Evolutionary conservation across 2,329 filamentous ascomycete genomes (phyloP).

Genomic region (Plectosphaerella sp.): DNA sequence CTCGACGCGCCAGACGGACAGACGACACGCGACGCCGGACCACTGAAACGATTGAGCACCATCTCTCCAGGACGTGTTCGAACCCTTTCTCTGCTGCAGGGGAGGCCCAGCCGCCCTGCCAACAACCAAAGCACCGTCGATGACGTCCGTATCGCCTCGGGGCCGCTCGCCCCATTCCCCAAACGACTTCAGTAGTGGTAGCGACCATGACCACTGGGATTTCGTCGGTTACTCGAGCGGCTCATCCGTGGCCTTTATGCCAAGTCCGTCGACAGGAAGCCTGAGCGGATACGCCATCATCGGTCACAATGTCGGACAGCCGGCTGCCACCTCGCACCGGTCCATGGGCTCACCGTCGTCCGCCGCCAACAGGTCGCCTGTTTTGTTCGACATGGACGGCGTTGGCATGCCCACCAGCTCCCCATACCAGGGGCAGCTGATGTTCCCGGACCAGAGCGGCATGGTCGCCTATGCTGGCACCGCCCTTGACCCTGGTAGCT

Average conservation of each 20-base stretch:
- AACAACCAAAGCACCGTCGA: conserved; percentile 4
- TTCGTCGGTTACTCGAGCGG: conserved; percentile 31
- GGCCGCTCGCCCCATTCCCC: conserved; percentile 32
- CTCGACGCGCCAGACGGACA: no score
- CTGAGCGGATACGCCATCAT: conserved; percentile 46
- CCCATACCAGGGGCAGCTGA: conserved; percentile 24
- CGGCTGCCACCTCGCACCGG: neutral
- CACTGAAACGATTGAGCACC: no score
- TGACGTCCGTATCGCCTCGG: conserved; percentile 32
- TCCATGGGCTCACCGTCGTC: conserved; percentile 11
- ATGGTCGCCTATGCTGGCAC: conserved; percentile 20
- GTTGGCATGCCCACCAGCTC: conserved; percentile 17
- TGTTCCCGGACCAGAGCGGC: conserved; percentile 23
- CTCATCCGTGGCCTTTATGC: conserved; percentile 38
- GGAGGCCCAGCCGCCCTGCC: neutral
- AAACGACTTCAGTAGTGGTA: conserved; percentile 29
- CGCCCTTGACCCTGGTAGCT: conserved; percentile 20
- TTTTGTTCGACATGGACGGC: conserved; percentile 31
- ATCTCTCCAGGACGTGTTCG: no score
- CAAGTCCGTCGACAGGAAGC: conserved; percentile 47
- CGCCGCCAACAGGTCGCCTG: conserved; percentile 32
- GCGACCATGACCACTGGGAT: conserved; percentile 40
- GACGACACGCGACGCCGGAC: no score
- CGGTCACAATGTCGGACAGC: conserved; percentile 24
- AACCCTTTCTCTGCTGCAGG: neutral